Percentiles rank a stretch among this genome's conserved stretches.
Conservation (phyloP, 768 basidiomycete species). For the Tylopilus subfusipes region DNA sequence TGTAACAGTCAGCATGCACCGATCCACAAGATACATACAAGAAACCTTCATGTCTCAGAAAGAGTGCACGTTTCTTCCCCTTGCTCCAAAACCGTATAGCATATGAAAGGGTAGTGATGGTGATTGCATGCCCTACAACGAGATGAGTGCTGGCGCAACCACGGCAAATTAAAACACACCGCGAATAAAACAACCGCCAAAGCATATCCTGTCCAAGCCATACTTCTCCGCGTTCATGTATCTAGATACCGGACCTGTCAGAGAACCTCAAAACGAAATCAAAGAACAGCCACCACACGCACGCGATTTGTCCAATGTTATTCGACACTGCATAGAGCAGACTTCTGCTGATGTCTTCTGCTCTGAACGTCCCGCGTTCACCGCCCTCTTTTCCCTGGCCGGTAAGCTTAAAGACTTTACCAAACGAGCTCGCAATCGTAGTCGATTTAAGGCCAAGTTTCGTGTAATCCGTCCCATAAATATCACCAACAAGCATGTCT, state of each 20-base stretch:
- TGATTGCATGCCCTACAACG: slow-evolving; percentile 83
- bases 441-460: slow-evolving; percentile 95
- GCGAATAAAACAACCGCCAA: slow-evolving; percentile 98
- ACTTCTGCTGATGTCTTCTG: slow-evolving; percentile 94
- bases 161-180: slow-evolving; percentile 47
- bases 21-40: slow-evolving; percentile 55
- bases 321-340: slow-evolving; percentile 95
- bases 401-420: slow-evolving; percentile 94
- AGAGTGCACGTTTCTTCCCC: slow-evolving; percentile 92
- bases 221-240: slow-evolving; percentile 99
- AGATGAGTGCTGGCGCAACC: slow-evolving; percentile 3
- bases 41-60: slow-evolving; percentile 97
- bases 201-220: slow-evolving; percentile 93
- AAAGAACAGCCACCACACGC: slow-evolving; percentile 32
- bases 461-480: slow-evolving; percentile 97
- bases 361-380: slow-evolving; percentile 71
- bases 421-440: slow-evolving; percentile 97
- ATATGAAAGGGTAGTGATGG: slow-evolving; percentile 95
- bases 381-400: slow-evolving; percentile 34
- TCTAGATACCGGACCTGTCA: slow-evolving; percentile 20
- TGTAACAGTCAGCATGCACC: neutral
- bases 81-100: slow-evolving; percentile 99
- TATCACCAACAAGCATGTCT: slow-evolving; percentile 99
- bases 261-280: neutral
- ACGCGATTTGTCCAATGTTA: slow-evolving; percentile 99